A percentile compares a stretch with the other conserved stretches of the same genome.
Conservation (phyloP, 73 alveolate species). For the Uronychia binucleata region DNA sequence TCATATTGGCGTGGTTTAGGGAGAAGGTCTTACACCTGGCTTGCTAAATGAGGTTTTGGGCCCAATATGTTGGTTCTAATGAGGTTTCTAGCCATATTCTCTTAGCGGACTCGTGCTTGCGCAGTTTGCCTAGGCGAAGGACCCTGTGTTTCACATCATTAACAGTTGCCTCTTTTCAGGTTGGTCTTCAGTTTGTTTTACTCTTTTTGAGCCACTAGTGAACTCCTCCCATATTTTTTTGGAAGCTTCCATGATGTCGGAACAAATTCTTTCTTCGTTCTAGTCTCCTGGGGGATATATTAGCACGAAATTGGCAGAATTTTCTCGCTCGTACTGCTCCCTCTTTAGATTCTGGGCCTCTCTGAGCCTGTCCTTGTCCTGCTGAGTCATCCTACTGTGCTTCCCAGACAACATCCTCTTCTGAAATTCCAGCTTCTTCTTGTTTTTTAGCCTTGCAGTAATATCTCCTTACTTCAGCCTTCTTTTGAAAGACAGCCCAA, state of each 20-base stretch:
- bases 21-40: background rate
- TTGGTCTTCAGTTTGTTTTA: background rate
- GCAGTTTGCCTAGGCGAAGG: background rate
- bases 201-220: background rate
- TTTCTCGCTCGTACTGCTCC: slow-evolving; percentile 5
- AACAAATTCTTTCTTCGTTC: background rate
- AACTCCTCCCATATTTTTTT: background rate
- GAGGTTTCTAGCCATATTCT: background rate
- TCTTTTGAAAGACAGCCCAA: slow-evolving; percentile 12
- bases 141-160: background rate
- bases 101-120: background rate
- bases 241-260: background rate
- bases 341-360: slow-evolving; percentile 5
- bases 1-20: no score
- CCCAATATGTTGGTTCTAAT: no score
- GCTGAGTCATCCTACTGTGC: slow-evolving; percentile 7
- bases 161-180: background rate
- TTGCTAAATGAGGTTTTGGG: background rate
- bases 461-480: slow-evolving; percentile 3
- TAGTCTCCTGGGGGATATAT: slow-evolving; percentile 20
- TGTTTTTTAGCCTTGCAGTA: slow-evolving; percentile 1
- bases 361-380: slow-evolving; percentile 20
- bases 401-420: slow-evolving; percentile 9
- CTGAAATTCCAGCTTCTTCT: slow-evolving; percentile 11
- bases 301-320: slow-evolving; percentile 10